These are phyloP conservation scores for Ceratocystis papillata DNA, from an alignment of 2,329 filamentous ascomycete genomes.

Conservation along the genomic window DNA sequence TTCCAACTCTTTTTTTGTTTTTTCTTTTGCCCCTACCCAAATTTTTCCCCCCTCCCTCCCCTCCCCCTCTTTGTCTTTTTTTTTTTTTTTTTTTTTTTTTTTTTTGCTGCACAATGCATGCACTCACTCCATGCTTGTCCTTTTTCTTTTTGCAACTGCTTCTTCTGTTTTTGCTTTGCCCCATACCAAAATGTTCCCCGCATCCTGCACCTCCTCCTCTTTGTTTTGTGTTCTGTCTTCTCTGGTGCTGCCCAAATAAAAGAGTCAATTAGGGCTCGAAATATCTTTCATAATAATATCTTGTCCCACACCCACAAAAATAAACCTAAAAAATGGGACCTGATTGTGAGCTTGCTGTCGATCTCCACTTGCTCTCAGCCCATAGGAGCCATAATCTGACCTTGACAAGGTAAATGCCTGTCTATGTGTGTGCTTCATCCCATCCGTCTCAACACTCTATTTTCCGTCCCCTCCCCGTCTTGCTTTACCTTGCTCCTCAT, in stretches of 20 bases:
- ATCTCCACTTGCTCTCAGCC: neutral
- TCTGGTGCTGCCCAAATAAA: neutral
- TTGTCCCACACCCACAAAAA: neutral
- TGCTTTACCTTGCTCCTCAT: neutral
- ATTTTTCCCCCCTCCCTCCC: too few species aligned
- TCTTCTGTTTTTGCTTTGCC: neutral
- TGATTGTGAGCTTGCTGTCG: slow-evolving; percentile 5
- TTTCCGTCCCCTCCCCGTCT: neutral
- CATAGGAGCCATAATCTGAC: neutral
- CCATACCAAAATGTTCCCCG: too few species aligned
- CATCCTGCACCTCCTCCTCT: too few species aligned
- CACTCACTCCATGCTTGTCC: neutral
- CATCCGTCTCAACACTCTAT: neutral
- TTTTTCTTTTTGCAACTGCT: neutral
- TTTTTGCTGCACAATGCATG: neutral
- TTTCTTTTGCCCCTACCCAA: too few species aligned
- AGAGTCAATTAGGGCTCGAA: neutral
- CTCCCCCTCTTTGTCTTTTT: too few species aligned
- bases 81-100: neutral
- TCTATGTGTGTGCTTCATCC: neutral
- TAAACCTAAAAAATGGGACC: neutral
- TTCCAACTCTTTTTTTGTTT: too few species aligned
- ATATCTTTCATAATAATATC: neutral
- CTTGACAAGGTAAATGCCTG: slow-evolving; percentile 12
- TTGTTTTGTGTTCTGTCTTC: neutral